Conservation (phyloP, 805 yeast species). For the Lachancea fermentati region DNA sequence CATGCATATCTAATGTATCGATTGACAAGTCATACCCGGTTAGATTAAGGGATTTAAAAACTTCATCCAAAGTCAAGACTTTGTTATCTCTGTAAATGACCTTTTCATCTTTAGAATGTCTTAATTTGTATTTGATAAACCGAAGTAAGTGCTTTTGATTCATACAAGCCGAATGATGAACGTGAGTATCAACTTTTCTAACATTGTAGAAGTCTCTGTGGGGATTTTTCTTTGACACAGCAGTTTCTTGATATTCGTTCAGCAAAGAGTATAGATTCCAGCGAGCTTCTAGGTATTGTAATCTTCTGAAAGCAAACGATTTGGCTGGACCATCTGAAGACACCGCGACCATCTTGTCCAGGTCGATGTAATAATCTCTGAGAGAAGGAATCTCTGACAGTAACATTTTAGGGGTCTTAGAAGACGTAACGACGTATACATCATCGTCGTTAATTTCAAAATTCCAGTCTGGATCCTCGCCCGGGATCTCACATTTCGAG, state of each 20-base stretch:
- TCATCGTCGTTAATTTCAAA: constrained; percentile 55
- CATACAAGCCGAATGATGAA: constrained; percentile 99
- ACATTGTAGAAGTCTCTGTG: constrained; percentile 67
- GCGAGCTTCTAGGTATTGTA: constrained; percentile 91
- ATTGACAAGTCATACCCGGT: constrained; percentile 94
- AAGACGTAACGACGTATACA: constrained; percentile 56
- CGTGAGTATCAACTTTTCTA: constrained; percentile 66
- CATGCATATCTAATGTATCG: constrained; percentile 98
- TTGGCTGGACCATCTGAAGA: constrained; percentile 95
- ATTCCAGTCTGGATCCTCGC: constrained; percentile 47
- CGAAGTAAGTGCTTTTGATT: constrained; percentile 94
- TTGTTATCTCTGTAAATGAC: constrained; percentile 93
- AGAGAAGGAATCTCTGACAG: constrained; percentile 71
- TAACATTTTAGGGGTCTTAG: constrained; percentile 30
- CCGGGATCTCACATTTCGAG: constrained; percentile 39
- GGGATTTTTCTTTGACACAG: constrained; percentile 86
- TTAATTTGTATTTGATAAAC: constrained; percentile 89
- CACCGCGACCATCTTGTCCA: constrained; percentile 64
- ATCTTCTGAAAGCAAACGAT: constrained; percentile 89
- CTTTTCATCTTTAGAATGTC: constrained; percentile 77
- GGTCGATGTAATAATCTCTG: constrained; percentile 78
- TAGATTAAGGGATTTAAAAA: constrained; percentile 81
- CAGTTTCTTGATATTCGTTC: constrained; percentile 89
- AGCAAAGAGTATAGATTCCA: constrained; percentile 87
- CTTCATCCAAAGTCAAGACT: constrained; percentile 79